These are phyloP conservation scores for Talaromyces marneffei DNA, from an alignment of 2,329 filamentous ascomycete species.

Conservation along the genomic window DNA sequence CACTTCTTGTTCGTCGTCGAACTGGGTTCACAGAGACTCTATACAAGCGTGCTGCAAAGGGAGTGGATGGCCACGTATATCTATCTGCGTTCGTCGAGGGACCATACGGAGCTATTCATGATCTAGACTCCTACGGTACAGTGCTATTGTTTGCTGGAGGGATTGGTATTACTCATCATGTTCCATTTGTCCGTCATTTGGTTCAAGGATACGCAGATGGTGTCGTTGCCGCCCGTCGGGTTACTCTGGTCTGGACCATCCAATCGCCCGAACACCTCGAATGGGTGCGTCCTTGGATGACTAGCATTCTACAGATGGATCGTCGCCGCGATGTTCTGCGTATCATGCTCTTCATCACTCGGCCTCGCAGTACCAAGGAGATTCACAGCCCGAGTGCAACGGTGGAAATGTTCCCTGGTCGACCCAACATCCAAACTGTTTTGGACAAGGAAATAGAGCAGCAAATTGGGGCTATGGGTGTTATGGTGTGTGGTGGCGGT, in stretches of 20 bases:
- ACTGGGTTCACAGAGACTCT: constrained; percentile 82
- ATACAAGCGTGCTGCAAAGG: constrained; percentile 59
- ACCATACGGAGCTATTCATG: constrained; percentile 78
- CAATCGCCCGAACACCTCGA: constrained; percentile 83
- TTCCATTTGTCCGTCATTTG: constrained; percentile 77
- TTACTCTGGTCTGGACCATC: constrained; percentile 88
- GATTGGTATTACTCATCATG: constrained; percentile 91
- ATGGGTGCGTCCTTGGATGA: constrained; percentile 88
- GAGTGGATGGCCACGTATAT: constrained; percentile 51
- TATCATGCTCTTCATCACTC: constrained; percentile 84
- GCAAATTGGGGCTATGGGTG: constrained; percentile 81
- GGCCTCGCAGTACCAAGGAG: constrained; percentile 76
- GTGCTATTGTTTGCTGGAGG: constrained; percentile 85
- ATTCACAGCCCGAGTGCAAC: constrained; percentile 69
- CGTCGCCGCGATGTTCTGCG: constrained; percentile 74
- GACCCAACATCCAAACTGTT: constrained; percentile 75
- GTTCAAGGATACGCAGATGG: constrained; percentile 62
- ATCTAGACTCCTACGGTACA: constrained; percentile 86
- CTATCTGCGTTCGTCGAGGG: constrained; percentile 77
- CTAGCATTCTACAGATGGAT: constrained; percentile 69
- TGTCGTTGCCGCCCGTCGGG: constrained; percentile 70
- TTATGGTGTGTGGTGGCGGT: constrained; percentile 73
- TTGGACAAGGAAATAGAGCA: constrained; percentile 73
- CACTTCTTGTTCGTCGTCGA: constrained; percentile 79
- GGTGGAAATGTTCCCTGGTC: constrained; percentile 86